These are phyloP conservation scores for Metroxylon sagu DNA, from an alignment of 176 grass and related monocot genomes.

Conservation along the genomic window DNA sequence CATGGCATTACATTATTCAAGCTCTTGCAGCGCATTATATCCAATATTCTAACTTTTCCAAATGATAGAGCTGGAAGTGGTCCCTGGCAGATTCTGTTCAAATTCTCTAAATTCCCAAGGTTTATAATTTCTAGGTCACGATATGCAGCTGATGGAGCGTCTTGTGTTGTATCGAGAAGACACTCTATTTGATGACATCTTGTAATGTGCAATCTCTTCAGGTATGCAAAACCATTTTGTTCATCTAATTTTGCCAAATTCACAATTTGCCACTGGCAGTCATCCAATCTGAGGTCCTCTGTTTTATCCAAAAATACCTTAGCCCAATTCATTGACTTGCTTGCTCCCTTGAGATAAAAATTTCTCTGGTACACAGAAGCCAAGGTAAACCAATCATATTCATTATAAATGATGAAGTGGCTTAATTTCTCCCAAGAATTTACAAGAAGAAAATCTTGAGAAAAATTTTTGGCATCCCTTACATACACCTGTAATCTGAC, in stretches of 20 bases:
- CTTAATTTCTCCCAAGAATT: neutral
- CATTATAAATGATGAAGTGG: conserved; percentile 14
- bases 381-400: neutral
- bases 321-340: neutral
- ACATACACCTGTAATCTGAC: conserved; percentile 16
- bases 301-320: conserved; percentile 3
- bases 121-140: conserved; percentile 9
- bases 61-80: neutral
- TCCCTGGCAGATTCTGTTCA: conserved; percentile 5
- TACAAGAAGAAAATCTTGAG: neutral
- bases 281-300: conserved; percentile 8
- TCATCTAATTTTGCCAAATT: neutral
- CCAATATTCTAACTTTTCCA: conserved; percentile 8
- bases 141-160: neutral
- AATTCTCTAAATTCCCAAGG: conserved; percentile 3
- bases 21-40: conserved; percentile 4
- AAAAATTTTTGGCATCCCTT: conserved; percentile 9
- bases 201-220: conserved; percentile 16
- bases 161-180: conserved; percentile 1
- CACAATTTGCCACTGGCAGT: neutral
- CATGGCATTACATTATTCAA: conserved; percentile 6
- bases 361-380: neutral
- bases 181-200: conserved; percentile 7
- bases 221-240: neutral
- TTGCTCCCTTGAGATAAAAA: conserved; percentile 14